Percentiles rank a stretch among this genome's conserved stretches.
Evolutionary conservation across 192 early-diverging fungal species (phyloP).

Genomic region (Umbelopsis sp.): DNA sequence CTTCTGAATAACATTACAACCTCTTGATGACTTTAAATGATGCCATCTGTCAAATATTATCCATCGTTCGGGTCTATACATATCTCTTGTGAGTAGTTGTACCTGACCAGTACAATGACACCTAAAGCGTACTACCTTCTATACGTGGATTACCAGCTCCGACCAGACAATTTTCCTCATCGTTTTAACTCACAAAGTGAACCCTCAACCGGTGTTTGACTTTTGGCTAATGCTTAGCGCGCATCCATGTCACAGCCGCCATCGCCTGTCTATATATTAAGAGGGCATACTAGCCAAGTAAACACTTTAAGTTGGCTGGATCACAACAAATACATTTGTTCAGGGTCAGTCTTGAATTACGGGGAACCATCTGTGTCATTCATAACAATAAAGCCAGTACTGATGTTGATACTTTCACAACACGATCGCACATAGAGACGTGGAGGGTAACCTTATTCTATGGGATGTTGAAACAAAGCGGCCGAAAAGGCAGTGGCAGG

Average conservation of each 20-base stretch:
- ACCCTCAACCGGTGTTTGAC: too few species aligned
- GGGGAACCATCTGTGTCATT: neutral
- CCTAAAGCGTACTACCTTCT: neutral
- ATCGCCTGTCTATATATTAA: constrained; percentile 34
- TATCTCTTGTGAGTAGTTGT: neutral
- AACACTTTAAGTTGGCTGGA: constrained; percentile 29
- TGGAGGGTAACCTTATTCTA: constrained; percentile 28
- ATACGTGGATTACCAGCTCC: constrained; percentile 2
- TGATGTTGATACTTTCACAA: neutral
- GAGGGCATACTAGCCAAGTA: constrained; percentile 31
- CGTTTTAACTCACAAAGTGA: too few species aligned
- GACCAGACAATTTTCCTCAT: neutral
- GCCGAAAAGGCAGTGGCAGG: constrained; percentile 33
- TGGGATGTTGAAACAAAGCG: constrained; percentile 33
- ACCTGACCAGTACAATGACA: neutral
- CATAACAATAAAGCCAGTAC: neutral
- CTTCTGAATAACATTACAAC: too few species aligned
- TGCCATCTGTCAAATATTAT: too few species aligned
- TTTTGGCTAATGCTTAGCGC: too few species aligned
- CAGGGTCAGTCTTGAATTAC: constrained; percentile 25
- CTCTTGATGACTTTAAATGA: too few species aligned
- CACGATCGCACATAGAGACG: constrained; percentile 19
- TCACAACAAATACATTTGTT: constrained; percentile 29
- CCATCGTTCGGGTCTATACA: too few species aligned
- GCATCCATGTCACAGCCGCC: neutral